phyloP scores from a whole-genome alignment of 2,329 filamentous ascomycete genomes.

The Arthrocladium fulminans region DNA sequence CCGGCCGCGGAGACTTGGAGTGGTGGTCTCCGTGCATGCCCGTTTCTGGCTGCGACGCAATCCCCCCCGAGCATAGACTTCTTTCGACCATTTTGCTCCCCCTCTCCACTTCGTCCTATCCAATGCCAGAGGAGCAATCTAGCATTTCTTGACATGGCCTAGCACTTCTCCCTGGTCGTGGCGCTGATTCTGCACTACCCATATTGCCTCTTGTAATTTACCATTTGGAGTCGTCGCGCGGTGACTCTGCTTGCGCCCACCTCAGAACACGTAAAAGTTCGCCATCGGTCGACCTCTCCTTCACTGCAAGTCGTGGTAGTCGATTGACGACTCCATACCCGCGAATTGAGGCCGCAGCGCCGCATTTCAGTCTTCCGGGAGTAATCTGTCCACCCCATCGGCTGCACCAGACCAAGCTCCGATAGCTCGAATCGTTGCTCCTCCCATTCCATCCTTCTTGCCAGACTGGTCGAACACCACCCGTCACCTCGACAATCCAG shows the following conservation, averaged over 20 bases:
- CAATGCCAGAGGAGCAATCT: neutral
- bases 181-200: neutral
- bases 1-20: neutral
- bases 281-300: neutral
- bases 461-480: neutral
- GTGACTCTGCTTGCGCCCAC: neutral
- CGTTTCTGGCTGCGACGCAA: no score
- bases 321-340: neutral
- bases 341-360: neutral
- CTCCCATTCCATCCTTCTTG: neutral
- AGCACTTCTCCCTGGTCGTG: neutral
- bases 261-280: neutral
- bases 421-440: neutral
- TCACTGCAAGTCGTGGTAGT: neutral
- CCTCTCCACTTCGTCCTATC: neutral
- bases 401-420: neutral
- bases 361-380: neutral
- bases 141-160: conserved; percentile 3
- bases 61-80: neutral
- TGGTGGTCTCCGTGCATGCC: no score
- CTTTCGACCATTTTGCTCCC: neutral
- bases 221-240: neutral
- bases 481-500: neutral
- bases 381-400: neutral
- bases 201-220: neutral